These are phyloP conservation scores for Cudoniella acicularis DNA, from an alignment of 495 filamentous ascomycete genomes.

Conservation along the genomic window DNA sequence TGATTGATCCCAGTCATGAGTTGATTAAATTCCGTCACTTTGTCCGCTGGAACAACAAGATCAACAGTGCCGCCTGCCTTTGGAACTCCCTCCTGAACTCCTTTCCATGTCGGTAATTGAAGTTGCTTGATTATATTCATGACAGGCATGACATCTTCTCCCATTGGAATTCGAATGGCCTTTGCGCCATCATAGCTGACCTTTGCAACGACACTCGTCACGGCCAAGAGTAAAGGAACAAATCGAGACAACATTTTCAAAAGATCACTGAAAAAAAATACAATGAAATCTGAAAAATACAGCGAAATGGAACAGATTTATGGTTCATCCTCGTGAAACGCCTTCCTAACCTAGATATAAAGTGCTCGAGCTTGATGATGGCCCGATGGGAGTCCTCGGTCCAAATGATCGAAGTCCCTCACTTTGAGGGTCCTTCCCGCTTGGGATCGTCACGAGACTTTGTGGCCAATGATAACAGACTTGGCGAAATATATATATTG, in stretches of 20 bases:
- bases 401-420: background rate
- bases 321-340: background rate
- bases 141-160: slow-evolving; percentile 2
- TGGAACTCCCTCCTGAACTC: slow-evolving; percentile 1
- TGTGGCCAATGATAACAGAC: background rate
- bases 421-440: slow-evolving; percentile 1
- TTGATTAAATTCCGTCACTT: background rate
- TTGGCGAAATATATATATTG: background rate
- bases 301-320: background rate
- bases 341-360: slow-evolving; percentile 2
- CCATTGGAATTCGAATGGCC: slow-evolving; percentile 1
- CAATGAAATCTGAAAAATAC: background rate
- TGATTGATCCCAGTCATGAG: background rate
- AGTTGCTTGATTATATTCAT: background rate
- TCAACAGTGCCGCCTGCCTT: background rate
- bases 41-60: slow-evolving; percentile 6
- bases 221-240: background rate
- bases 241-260: background rate
- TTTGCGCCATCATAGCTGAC: slow-evolving; percentile 7
- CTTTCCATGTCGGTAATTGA: background rate
- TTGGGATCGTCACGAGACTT: background rate
- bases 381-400: background rate
- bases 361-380: background rate
- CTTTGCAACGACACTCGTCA: background rate
- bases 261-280: background rate